Conservation (phyloP, 306 rosid species). For the Lathyrus aphaca region DNA sequence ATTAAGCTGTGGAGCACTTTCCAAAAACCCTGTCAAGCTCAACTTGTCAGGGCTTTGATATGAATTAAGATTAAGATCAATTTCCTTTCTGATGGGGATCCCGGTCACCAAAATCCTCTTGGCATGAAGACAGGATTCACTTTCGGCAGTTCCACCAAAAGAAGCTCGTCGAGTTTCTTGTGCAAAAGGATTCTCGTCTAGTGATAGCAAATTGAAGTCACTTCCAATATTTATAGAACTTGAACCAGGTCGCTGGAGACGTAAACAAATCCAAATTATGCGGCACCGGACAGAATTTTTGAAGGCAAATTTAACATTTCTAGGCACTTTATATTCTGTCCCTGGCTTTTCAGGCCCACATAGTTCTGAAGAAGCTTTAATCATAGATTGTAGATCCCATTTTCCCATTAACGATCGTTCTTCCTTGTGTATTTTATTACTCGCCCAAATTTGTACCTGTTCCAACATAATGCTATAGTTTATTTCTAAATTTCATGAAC, state of each 20-base stretch:
- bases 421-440: conserved; percentile 88
- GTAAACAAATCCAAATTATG: conserved; percentile 84
- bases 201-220: conserved; percentile 71
- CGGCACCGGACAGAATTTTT: conserved; percentile 85
- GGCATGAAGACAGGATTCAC: conserved; percentile 90
- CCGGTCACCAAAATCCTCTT: conserved; percentile 88
- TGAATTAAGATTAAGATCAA: conserved; percentile 51
- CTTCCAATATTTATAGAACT: conserved; percentile 71
- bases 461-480: conserved; percentile 37
- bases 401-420: conserved; percentile 93
- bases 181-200: conserved; percentile 91
- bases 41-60: conserved; percentile 68
- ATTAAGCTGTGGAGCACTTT: conserved; percentile 73
- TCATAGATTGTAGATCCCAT: conserved; percentile 90
- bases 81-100: conserved; percentile 62
- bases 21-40: conserved; percentile 65
- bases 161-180: conserved; percentile 73
- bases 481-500: conserved; percentile 36
- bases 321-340: conserved; percentile 60
- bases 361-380: conserved; percentile 65
- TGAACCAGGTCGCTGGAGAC: conserved; percentile 84
- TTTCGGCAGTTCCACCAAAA: conserved; percentile 74
- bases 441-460: conserved; percentile 98
- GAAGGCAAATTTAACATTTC: conserved; percentile 84
- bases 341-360: conserved; percentile 70